Conservation (phyloP, 2,329 filamentous ascomycete species). For the Eutypa lata region DNA sequence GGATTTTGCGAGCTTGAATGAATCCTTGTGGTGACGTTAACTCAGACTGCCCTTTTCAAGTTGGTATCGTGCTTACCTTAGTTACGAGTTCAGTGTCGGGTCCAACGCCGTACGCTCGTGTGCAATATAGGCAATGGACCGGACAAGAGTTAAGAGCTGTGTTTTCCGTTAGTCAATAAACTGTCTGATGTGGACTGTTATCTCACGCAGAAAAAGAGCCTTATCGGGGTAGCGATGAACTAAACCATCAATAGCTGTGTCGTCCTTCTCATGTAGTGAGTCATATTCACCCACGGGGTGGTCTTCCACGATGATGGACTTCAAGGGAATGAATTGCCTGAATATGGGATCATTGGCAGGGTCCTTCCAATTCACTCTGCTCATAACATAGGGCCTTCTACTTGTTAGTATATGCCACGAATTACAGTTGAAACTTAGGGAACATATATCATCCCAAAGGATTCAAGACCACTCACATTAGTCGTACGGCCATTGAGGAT, state of each 20-base stretch:
- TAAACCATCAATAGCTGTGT: slow-evolving; percentile 54
- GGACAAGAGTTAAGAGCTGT: slow-evolving; percentile 58
- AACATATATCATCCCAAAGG: not conserved
- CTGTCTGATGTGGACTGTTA: not conserved
- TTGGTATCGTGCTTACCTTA: slow-evolving; percentile 19
- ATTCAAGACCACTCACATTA: slow-evolving; percentile 41
- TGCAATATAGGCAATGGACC: slow-evolving; percentile 62
- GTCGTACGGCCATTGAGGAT: slow-evolving; percentile 57
- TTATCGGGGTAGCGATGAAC: slow-evolving; percentile 65
- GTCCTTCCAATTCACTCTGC: slow-evolving; percentile 56
- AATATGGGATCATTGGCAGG: slow-evolving; percentile 58
- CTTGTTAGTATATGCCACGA: not conserved
- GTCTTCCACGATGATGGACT: slow-evolving; percentile 49
- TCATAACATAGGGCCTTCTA: slow-evolving; percentile 53
- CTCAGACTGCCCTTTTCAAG: not conserved
- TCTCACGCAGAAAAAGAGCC: slow-evolving; percentile 57
- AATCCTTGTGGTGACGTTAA: slow-evolving; percentile 18
- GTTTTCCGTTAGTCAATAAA: slow-evolving; percentile 13
- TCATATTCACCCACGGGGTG: slow-evolving; percentile 54
- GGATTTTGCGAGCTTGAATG: slow-evolving; percentile 34
- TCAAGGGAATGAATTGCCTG: slow-evolving; percentile 57
- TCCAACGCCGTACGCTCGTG: slow-evolving; percentile 58
- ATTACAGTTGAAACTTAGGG: not conserved
- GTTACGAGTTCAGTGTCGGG: slow-evolving; percentile 49
- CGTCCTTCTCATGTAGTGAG: slow-evolving; percentile 54